Base-by-base conservation (phyloP, 1,284 basidiomycete genomes). In the Trametes polyzona region DNA sequence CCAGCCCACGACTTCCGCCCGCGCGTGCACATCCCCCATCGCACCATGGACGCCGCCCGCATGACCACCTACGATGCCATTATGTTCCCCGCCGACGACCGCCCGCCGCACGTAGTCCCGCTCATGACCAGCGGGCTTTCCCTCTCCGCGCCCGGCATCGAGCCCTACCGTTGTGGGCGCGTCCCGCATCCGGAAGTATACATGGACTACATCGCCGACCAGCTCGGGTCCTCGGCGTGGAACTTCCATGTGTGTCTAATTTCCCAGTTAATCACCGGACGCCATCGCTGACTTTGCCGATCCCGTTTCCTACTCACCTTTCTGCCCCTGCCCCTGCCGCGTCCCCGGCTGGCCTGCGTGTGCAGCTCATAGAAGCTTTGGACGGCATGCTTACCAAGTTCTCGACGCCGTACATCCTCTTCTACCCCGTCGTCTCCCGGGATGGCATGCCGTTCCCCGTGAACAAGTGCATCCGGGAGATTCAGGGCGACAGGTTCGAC, bases 151-250 rank as follows among this genome's bases (percentile, higher is more conserved):
- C 65, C 65, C 39, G 35, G 55, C 42, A 47, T 58, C 71, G 69
- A 56, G 73, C 78, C 53, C 66, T 69, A 63, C 63, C 65, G 67
- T 32, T 67, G 66, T 37, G 65, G 81, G 46, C 82, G 86, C 47
- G 81, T 89, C 77, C 90, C 90, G 1, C 90, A 92, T 71, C 90
- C 90, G 9, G 88, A 92, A 70, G 81, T 90, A 33, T 83, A 87
- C 67, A 92, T 92, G 89, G 88, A 92, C 71, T 90, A 87, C 72
- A 86, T 92, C 65, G 87, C 87, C 63, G 87, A 91, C 71, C 79
- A 81, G 53, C 76, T 83, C 51, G 86, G 86, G 35, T 74, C 82
- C 35, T 78, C 84, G 56, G 82, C 86, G 12, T 92, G 89, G 90
- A 80, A 82, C 67, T 88, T 83, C 69, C 82, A 88, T 74, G 88